Evolutionary conservation across 2,329 filamentous ascomycete genomes (phyloP).

Genomic region (Zymoseptoria pseudotritici): DNA sequence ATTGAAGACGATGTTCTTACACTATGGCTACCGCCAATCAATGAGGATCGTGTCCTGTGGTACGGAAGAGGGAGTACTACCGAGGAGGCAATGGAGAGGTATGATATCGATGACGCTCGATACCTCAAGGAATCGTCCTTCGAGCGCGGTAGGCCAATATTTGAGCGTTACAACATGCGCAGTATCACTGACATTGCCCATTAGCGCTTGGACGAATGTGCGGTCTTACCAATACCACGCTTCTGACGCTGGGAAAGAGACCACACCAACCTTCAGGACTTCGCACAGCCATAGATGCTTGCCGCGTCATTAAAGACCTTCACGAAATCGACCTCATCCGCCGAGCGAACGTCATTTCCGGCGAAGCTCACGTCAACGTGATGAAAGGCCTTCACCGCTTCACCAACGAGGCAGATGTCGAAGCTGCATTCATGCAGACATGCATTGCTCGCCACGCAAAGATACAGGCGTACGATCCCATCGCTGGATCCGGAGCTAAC

Average conservation of each 20-base stretch:
- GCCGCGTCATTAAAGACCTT: conserved; percentile 74
- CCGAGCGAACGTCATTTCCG: conserved; percentile 72
- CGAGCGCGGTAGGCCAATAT: neutral
- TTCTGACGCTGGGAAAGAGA: neutral
- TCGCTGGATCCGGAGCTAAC: conserved; percentile 76
- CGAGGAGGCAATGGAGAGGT: conserved; percentile 66
- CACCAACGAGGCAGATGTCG: conserved; percentile 72
- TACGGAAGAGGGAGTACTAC: conserved; percentile 73
- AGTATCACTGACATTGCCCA: neutral
- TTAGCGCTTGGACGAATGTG: neutral
- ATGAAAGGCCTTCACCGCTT: conserved; percentile 57
- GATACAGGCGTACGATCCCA: conserved; percentile 78
- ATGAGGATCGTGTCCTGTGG: conserved; percentile 90
- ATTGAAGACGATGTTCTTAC: conserved; percentile 65
- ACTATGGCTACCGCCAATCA: conserved; percentile 83
- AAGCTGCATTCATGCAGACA: conserved; percentile 65
- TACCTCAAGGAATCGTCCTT: conserved; percentile 25
- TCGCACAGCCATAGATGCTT: conserved; percentile 66
- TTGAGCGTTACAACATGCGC: too few relatives aligned
- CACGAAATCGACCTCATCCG: conserved; percentile 79
- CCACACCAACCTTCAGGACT: conserved; percentile 33
- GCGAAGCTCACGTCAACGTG: conserved; percentile 66
- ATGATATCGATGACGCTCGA: conserved; percentile 70
- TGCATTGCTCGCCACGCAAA: conserved; percentile 68
- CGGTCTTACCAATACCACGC: neutral